A percentile compares a stretch with the other conserved stretches of the same genome.
phyloP scores from a whole-genome alignment of 176 grass and related monocot genomes.

The Ampelocalamus luodianensis region DNA sequence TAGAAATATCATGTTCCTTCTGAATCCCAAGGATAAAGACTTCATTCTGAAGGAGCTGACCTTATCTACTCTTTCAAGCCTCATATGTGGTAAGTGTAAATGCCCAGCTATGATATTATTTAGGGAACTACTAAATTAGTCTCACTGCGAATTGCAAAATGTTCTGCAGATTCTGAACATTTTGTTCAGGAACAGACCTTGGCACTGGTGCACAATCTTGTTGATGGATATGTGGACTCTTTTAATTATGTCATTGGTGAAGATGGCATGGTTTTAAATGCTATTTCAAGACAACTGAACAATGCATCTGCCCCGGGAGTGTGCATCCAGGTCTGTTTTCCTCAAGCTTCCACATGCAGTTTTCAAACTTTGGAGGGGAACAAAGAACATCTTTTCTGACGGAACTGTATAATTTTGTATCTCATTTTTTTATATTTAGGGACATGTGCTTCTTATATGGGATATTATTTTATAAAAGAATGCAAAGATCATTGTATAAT shows the following conservation, averaged over 20 bases:
- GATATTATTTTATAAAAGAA: slow-evolving; percentile 3
- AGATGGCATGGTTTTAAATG: slow-evolving; percentile 69
- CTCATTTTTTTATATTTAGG: slow-evolving; percentile 6
- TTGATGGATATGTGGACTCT: slow-evolving; percentile 72
- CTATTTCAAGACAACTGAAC: slow-evolving; percentile 77
- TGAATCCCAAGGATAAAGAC: slow-evolving; percentile 81
- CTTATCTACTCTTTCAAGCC: slow-evolving; percentile 65
- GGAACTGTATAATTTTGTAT: slow-evolving; percentile 17
- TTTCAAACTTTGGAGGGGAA: slow-evolving; percentile 15
- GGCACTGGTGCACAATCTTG: slow-evolving; percentile 80
- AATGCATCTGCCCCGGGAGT: slow-evolving; percentile 55
- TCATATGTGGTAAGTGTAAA: slow-evolving; percentile 78
- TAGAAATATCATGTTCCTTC: slow-evolving; percentile 94
- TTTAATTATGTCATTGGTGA: slow-evolving; percentile 68
- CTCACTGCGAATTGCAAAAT: too few relatives aligned
- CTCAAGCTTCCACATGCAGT: slow-evolving; percentile 20
- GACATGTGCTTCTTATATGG: not conserved
- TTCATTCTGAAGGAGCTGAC: slow-evolving; percentile 81
- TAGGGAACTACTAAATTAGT: slow-evolving; percentile 10
- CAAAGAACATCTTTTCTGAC: not conserved
- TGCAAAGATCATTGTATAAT: not conserved
- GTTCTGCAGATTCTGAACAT: slow-evolving; percentile 83
- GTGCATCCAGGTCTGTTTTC: slow-evolving; percentile 80
- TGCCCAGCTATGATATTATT: slow-evolving; percentile 27
- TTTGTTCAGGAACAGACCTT: slow-evolving; percentile 89